Evolutionary conservation across 106 monocot species (phyloP).

Genomic region (Agapanthus africanus): DNA sequence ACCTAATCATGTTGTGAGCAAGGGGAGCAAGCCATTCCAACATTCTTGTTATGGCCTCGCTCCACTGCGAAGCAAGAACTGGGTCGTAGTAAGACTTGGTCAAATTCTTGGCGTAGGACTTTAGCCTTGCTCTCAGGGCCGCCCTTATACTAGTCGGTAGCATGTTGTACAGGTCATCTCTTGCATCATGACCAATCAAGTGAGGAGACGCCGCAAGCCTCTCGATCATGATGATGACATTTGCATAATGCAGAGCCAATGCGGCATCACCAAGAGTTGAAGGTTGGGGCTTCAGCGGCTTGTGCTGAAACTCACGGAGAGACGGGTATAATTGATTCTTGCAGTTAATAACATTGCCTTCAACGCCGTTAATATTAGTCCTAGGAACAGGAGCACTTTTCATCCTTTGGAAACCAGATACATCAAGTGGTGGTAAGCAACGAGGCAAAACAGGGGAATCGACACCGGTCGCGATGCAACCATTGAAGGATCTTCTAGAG

Average conservation of each 20-base stretch:
- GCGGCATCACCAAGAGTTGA: conserved; percentile 60
- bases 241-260: conserved; percentile 64
- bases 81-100: conserved; percentile 28
- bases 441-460: conserved; percentile 16
- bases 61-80: conserved; percentile 55
- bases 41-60: conserved; percentile 33
- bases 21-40: conserved; percentile 72
- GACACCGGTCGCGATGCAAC: conserved; percentile 26
- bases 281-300: background rate
- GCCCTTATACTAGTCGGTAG: conserved; percentile 48
- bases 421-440: background rate
- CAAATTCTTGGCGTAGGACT: conserved; percentile 15
- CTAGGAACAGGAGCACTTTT: background rate
- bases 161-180: conserved; percentile 68
- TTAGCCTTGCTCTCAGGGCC: conserved; percentile 45
- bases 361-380: background rate
- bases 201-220: conserved; percentile 51
- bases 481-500: conserved; percentile 20
- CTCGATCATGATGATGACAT: conserved; percentile 66
- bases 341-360: background rate
- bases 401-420: too few species aligned
- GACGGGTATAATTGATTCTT: background rate
- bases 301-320: background rate
- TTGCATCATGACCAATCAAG: conserved; percentile 43
- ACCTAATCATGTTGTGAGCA: conserved; percentile 69